These are phyloP conservation scores for Pleurotus tuber-regium DNA, from an alignment of 768 basidiomycete genomes.

Conservation along the genomic window DNA sequence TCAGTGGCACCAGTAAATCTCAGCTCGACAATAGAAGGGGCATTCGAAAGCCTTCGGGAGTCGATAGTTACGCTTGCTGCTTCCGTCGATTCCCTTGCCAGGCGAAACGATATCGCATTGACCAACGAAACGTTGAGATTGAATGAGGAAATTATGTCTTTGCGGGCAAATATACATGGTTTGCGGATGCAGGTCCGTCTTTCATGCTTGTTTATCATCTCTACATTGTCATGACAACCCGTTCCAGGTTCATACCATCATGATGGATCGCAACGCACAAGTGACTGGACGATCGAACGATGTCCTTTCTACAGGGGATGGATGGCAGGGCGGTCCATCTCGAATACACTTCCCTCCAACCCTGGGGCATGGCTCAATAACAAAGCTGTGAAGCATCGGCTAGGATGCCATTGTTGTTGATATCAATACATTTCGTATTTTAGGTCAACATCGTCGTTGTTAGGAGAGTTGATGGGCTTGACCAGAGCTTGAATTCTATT, in stretches of 20 bases:
- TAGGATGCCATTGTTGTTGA: no score
- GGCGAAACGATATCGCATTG: constrained; percentile 63
- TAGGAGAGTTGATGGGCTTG: no score
- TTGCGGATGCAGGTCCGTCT: constrained; percentile 71
- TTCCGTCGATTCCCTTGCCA: constrained; percentile 57
- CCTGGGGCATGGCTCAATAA: constrained; percentile 4
- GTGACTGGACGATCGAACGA: constrained; percentile 39
- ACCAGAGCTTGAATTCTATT: no score
- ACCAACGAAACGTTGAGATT: constrained; percentile 70
- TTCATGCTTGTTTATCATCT: background rate
- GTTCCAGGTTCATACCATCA: constrained; percentile 59
- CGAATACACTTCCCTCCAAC: constrained; percentile 6
- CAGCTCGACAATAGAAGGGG: constrained; percentile 60
- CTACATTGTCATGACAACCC: background rate
- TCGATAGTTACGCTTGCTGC: constrained; percentile 59
- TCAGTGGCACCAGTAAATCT: constrained; percentile 61
- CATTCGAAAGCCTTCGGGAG: constrained; percentile 55
- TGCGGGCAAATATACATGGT: constrained; percentile 71
- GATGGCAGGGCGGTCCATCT: background rate
- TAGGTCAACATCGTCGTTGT: no score
- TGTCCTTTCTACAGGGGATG: background rate
- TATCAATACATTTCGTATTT: no score
- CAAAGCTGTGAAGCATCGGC: constrained; percentile 2
- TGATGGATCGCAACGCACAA: constrained; percentile 73
- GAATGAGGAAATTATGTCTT: constrained; percentile 69